Base-by-base conservation (phyloP, 225 moss, liverwort and hornwort genomes). In the Straminergon stramineum region DNA sequence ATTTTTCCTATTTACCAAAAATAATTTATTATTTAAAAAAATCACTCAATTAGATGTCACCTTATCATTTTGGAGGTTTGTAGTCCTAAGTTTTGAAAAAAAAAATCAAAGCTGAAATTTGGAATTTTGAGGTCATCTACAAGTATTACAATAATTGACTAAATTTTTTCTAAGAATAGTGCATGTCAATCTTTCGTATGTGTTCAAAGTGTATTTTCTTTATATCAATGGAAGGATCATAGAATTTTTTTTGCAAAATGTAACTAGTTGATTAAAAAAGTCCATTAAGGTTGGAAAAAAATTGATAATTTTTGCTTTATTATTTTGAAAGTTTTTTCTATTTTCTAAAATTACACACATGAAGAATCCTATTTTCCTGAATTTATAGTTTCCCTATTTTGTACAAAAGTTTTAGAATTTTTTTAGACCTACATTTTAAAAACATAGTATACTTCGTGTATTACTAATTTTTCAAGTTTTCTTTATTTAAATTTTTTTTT, bases 351-450 rank as follows among this genome's bases (percentile, higher is more conserved):
- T n/a, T 69, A 5, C 4, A 21, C n/a, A 13, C 1, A 69, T 13
- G 1, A n/a, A n/a, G n/a, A 69, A 13, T 37, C 0, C 4, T n/a
- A n/a, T 23, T 7, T 39, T 21, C 1, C 14, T 23, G 7, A 39
- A 39, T 7, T 7, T 69, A 13, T 23, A 20, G 2, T 13, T 69
- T 39, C 0, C 7, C 4, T 7, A 22, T 7, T 22, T 23, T 13
- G 13, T 69, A 4, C 7, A 69, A 7, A 39, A 7, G 1, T 13
- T 22, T 22, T 7, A 69, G 13, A 69, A 23, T 63, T 63, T 21
- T 21, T 6, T 21, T n/a, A n/a, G 23, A 7, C 7, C 39, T 39
- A 23, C 4, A 23, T 7, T 69, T 69, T 13, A 4, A 6, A 43
- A 28, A 45, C 17, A 17, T 0, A 16, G 6, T 10, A 15, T 9